These are phyloP conservation scores for Helenozyma baotianmanensis DNA, from an alignment of 805 yeast genomes.

Conservation along the genomic window DNA sequence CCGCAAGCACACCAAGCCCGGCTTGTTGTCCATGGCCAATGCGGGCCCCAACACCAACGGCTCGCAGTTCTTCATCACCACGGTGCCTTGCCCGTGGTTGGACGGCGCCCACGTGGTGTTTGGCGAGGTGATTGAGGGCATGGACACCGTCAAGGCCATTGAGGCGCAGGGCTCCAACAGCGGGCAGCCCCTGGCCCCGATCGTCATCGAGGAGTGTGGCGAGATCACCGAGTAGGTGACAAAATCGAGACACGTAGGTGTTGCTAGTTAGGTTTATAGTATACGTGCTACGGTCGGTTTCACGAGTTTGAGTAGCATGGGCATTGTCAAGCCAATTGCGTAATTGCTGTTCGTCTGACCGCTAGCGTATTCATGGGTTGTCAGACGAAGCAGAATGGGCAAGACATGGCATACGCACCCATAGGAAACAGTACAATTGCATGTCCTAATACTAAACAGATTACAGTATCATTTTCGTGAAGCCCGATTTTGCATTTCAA, in stretches of 20 bases:
- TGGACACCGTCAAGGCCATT: conserved; percentile 22
- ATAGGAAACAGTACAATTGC: too few species aligned
- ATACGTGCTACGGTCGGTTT: not conserved
- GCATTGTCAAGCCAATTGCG: too few species aligned
- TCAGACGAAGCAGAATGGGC: too few species aligned
- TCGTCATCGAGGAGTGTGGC: conserved; percentile 26
- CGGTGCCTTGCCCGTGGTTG: conserved; percentile 23
- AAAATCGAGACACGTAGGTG: not conserved
- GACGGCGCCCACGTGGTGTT: conserved; percentile 25
- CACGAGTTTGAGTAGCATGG: not conserved
- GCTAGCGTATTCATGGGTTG: too few species aligned
- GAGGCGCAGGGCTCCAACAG: conserved; percentile 20
- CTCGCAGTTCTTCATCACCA: conserved; percentile 16
- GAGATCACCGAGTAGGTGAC: conserved; percentile 16
- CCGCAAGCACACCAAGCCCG: conserved; percentile 14
- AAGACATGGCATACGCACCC: too few species aligned
- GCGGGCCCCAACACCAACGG: conserved; percentile 17
- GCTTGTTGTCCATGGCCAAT: conserved; percentile 17
- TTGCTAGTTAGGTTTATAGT: not conserved
- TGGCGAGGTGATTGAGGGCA: conserved; percentile 24
- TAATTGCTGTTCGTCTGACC: too few species aligned
- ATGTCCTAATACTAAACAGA: too few species aligned
- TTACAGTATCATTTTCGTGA: too few species aligned
- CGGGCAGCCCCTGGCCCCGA: conserved; percentile 15
- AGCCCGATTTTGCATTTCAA: too few species aligned